Base-by-base conservation (phyloP, 2,329 filamentous ascomycete genomes). In the Hirsutella minnesotensis region DNA sequence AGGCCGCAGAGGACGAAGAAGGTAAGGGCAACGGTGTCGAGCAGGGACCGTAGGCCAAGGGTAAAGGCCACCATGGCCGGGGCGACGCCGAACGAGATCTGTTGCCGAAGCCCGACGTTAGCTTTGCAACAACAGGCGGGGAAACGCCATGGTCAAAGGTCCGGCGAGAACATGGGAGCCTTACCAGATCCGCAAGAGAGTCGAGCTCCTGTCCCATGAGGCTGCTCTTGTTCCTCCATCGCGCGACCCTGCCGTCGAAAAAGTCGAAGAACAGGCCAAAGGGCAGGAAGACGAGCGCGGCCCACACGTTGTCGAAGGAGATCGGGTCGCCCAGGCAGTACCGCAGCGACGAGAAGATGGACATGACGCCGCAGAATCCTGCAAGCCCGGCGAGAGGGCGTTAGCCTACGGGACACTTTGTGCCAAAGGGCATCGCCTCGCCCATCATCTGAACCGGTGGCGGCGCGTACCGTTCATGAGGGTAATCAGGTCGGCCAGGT, bases 141-240 rank as follows among this genome's bases (percentile, higher is more conserved):
- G n/a, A n/a, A n/a, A n/a, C n/a, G n/a, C n/a, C n/a, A n/a, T n/a
- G n/a, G n/a, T 13, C 31, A 33, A 9, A n/a, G 33, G 33, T 5
- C 33, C n/a, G 9, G 33, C 13, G 16, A 18, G 33, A 16, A 9
- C 15, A 34, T 39, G 10, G 43, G 19, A 27, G 30, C 38, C 77
- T 22, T 81, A 95, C 88, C 71, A 98, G 63, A 61, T 98, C 92
- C 43, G 92, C 92, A 39, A 98, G 73, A 7, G 90, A 96, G 63
- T 98, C 92, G 44, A 98, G 70, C 65, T 98, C 92, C 64, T 95
- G 90, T 12, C 92, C 92, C 90, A 98, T 96, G 60, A 98, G 72
- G 55, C 86, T 94, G 56, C 86, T 92, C 81, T 95, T 98, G 67
- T 87, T 83, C 61, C 92, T 80, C 92, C 92, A 96, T 51, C 92